A percentile compares a stretch with the other conserved stretches of the same genome.
phyloP scores from a whole-genome alignment of 2,329 filamentous ascomycete species.

The Emmonsiellopsis sp. region DNA sequence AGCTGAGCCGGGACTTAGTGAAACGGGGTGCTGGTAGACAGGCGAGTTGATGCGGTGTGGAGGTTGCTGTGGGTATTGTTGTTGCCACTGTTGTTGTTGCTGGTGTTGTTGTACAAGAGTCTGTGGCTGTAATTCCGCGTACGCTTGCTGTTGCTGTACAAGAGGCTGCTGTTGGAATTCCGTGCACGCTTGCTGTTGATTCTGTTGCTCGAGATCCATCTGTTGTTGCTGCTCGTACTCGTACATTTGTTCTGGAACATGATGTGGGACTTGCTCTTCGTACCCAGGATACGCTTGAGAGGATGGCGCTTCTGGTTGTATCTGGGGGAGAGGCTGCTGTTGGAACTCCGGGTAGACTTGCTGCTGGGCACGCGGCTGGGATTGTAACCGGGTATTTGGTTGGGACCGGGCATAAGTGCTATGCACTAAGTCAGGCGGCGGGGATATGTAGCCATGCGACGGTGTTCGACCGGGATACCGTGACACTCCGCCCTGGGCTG shows the following conservation, averaged over 20 bases:
- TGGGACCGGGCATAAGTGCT: not conserved
- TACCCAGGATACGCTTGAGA: not conserved
- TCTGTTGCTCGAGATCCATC: not conserved
- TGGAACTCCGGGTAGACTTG: not conserved
- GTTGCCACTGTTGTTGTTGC: not conserved
- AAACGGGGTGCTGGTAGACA: not conserved
- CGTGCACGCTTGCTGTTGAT: not conserved
- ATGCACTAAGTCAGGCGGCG: not conserved
- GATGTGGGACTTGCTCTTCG: not conserved
- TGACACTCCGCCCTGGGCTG: not conserved
- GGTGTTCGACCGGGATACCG: not conserved
- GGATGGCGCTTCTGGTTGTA: not conserved
- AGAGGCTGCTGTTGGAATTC: not conserved
- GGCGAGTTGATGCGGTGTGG: constrained; percentile 1
- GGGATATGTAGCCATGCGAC: not conserved
- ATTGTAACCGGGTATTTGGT: not conserved
- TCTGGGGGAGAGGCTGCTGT: not conserved
- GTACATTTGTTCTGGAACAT: not conserved
- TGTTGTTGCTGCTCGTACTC: not conserved
- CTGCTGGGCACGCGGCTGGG: not conserved
- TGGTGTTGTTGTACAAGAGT: not conserved
- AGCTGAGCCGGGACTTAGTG: not conserved
- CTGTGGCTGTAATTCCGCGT: not conserved
- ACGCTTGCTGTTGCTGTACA: not conserved
- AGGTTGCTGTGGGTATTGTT: not conserved